phyloP scores from a whole-genome alignment of 2,329 filamentous ascomycete species.

The Botrytis hyacinthi region DNA sequence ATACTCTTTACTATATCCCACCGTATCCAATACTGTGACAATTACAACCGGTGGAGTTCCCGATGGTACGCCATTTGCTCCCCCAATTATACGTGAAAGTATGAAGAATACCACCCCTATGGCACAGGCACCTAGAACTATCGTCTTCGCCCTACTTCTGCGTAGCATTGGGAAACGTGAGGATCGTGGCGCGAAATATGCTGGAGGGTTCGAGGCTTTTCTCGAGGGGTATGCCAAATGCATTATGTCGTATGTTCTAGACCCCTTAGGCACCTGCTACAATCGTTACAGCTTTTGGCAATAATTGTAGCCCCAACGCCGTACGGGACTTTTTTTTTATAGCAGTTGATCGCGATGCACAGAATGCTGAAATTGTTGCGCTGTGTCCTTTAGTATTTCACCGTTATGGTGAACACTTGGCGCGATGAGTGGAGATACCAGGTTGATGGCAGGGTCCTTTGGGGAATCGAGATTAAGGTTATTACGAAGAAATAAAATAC shows the following conservation, averaged over 20 bases:
- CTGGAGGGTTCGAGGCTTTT: conserved; percentile 74
- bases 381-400: conserved; percentile 21
- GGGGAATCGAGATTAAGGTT: conserved; percentile 8
- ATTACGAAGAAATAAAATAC: background rate
- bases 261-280: conserved; percentile 21
- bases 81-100: conserved; percentile 44
- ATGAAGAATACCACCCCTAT: conserved; percentile 55
- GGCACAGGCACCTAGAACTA: conserved; percentile 48
- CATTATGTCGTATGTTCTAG: conserved; percentile 52
- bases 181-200: conserved; percentile 60
- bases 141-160: conserved; percentile 59
- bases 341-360: conserved; percentile 14
- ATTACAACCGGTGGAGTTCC: conserved; percentile 67
- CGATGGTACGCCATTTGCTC: conserved; percentile 42
- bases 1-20: conserved; percentile 62
- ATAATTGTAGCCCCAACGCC: conserved; percentile 21
- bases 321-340: background rate
- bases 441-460: conserved; percentile 8
- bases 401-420: conserved; percentile 20
- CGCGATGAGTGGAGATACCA: conserved; percentile 19
- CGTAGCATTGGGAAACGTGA: conserved; percentile 55
- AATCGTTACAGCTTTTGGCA: conserved; percentile 19
- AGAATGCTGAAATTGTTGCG: conserved; percentile 16
- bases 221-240: conserved; percentile 87
- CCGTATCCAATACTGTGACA: conserved; percentile 77